Evolutionary conservation across 2,329 filamentous ascomycete genomes (phyloP), one percentile per base, ranked within the genome.

Genomic region (Claviceps lovelessii): DNA sequence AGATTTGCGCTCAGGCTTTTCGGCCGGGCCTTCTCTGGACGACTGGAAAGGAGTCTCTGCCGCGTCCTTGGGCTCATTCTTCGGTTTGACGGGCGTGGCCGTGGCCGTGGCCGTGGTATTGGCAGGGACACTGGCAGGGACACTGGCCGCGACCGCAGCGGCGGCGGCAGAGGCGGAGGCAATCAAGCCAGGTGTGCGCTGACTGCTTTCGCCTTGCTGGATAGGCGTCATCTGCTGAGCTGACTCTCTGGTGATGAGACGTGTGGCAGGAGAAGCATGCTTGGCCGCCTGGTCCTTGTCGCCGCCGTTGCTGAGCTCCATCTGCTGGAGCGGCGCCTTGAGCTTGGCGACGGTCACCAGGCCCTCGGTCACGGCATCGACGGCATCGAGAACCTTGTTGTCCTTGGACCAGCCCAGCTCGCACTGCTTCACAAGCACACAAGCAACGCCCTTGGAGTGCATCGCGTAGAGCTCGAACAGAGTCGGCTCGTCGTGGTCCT

Each of bases 391-490:
- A 53, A 95, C 87, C 74, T 94, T 95, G 70, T 90, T 91, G 58
- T 96, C 88, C 61, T 83, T 81, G 61, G 85, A 86, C 90, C 90
- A 97, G 35, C 94, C 93, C 51, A 98, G 76, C 69, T 97, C 91
- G 52, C 84, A 81, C 66, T 91, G 88, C 68, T 86, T 91, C 67
- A 98, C 83, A 59, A 83, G 84, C 53, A 97, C 68, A 63, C 88
- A 91, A 19, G 90, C 90, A n/a, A 97, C 90, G 58, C 93, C 93
- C 72, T 90, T 94, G 11, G 93, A 96, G 69, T 98, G 91, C 85
- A 96, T 95, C 37, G 89, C 86, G 67, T 98, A 98, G 10, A 98
- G 77, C 73, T 98, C 93, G 64, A 98, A 97, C 15, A 96, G 73
- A 6, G 85, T 83, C 17, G 81, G 81, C 59, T 93, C 86, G 28